Conservation (phyloP, 192 early-diverging fungal genomes). For the Funneliformis mosseae region DNA sequence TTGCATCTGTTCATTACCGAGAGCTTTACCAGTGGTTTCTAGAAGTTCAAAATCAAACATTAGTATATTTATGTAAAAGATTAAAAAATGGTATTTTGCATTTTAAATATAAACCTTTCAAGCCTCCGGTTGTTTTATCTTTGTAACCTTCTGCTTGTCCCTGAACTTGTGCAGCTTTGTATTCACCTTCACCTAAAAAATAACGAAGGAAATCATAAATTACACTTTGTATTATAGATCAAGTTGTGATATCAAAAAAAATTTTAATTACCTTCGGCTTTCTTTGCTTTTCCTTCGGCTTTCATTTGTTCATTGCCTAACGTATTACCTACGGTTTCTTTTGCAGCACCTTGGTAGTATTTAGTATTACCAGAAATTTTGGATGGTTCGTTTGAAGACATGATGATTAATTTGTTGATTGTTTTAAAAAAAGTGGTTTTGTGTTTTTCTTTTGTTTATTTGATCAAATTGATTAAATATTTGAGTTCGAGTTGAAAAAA, state of each 20-base stretch:
- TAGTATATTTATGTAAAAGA: too few species aligned
- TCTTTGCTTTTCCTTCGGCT: neutral
- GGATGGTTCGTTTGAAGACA: slow-evolving; percentile 14
- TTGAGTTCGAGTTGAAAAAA: too few species aligned
- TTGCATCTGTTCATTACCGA: slow-evolving; percentile 12
- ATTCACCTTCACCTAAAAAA: neutral
- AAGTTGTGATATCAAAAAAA: neutral
- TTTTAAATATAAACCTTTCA: neutral
- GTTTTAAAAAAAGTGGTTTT: neutral
- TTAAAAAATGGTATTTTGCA: too few species aligned
- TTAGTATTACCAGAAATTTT: neutral
- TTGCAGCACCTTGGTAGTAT: slow-evolving; percentile 8
- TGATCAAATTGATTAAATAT: too few species aligned
- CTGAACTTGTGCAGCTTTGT: neutral
- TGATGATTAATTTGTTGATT: neutral
- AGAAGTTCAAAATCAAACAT: neutral
- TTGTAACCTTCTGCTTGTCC: neutral
- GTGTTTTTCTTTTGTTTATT: too few species aligned
- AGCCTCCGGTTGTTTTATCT: neutral
- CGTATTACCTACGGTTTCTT: neutral
- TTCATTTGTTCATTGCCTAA: slow-evolving; percentile 15
- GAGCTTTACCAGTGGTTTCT: neutral
- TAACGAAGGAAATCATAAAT: neutral
- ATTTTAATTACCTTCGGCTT: slow-evolving; percentile 2
- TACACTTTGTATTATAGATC: too few species aligned